These are phyloP conservation scores for Ambrosia hybrid DNA, from an alignment of 140 eudicot species.

Conservation along the genomic window DNA sequence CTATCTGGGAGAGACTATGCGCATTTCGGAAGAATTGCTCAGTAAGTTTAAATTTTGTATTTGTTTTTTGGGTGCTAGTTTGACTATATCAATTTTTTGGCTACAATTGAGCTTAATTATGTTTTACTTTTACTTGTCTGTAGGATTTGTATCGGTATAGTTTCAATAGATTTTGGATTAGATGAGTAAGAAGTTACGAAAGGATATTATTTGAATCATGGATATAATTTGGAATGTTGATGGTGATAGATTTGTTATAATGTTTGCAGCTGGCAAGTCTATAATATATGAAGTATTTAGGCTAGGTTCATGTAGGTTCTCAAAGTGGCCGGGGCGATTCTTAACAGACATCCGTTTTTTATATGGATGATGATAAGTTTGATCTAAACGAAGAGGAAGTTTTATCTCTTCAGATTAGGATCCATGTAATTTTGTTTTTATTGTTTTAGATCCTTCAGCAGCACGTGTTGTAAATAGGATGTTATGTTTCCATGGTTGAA, in stretches of 20 bases:
- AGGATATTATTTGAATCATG: too few species aligned
- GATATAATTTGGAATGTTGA: too few species aligned
- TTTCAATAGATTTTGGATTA: too few species aligned
- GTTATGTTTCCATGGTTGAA: not conserved
- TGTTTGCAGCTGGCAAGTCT: conserved; percentile 12
- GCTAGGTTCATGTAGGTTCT: conserved; percentile 15
- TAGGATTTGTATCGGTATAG: too few species aligned
- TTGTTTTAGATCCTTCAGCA: not conserved
- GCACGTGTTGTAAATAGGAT: not conserved
- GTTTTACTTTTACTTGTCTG: too few species aligned
- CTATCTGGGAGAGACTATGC: too few species aligned
- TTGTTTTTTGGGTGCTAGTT: too few species aligned
- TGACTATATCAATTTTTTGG: too few species aligned
- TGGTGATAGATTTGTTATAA: conserved; percentile 8
- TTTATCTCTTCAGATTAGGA: not conserved
- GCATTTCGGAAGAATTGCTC: too few species aligned
- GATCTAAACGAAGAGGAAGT: not conserved
- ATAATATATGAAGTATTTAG: conserved; percentile 9
- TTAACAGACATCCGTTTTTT: not conserved
- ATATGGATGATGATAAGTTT: not conserved
- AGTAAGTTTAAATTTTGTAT: too few species aligned
- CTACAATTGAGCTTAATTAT: too few species aligned
- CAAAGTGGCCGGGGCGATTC: not conserved
- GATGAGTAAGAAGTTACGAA: too few species aligned
- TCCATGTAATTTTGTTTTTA: not conserved